Conservation (phyloP, 345 rosid genomes). For the Murraya paniculata region DNA sequence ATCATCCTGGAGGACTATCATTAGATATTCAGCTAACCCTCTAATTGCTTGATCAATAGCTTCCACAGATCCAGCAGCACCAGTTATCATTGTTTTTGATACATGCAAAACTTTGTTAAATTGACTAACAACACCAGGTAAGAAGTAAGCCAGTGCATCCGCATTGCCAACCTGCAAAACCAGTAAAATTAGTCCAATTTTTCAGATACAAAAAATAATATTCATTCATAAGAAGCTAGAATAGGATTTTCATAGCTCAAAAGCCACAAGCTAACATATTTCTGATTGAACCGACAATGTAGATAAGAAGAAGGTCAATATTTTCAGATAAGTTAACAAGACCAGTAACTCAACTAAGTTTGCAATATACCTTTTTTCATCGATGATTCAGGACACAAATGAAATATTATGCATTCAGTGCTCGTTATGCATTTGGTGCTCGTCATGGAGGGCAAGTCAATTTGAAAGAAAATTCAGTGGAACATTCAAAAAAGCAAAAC, state of each 20-base stretch:
- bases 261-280: conserved; percentile 1
- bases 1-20: conserved; percentile 79
- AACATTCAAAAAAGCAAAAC: neutral
- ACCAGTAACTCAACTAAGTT: no score
- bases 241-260: neutral
- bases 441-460: neutral
- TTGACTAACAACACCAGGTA: conserved; percentile 94
- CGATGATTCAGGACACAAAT: no score
- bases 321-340: no score
- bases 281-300: neutral
- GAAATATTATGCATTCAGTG: neutral
- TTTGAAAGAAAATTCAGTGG: neutral
- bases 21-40: conserved; percentile 86
- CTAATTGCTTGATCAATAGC: conserved; percentile 80
- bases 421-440: neutral
- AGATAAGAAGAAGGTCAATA: neutral
- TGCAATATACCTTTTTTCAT: no score
- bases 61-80: conserved; percentile 90
- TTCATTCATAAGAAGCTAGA: neutral
- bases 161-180: conserved; percentile 74
- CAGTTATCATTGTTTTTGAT: conserved; percentile 75
- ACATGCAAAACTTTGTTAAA: conserved; percentile 73
- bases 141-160: conserved; percentile 87
- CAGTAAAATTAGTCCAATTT: conserved; percentile 11
- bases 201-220: neutral